Evolutionary conservation across 2,329 filamentous ascomycete genomes (phyloP).

Genomic region (Aspergillus aculeatinus): DNA sequence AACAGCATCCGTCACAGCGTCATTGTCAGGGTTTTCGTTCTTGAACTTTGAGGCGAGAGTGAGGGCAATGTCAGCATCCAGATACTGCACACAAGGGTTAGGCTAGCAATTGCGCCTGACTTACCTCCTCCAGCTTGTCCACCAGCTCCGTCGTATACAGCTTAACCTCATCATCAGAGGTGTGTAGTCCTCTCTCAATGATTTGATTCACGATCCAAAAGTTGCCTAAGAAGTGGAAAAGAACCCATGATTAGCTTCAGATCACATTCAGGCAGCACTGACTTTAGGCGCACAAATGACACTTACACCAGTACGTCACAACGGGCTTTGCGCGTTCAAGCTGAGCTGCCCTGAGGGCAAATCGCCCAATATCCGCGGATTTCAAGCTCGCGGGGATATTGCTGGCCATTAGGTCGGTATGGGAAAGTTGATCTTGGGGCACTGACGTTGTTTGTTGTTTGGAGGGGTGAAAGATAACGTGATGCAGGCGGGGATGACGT

Average conservation of each 20-base stretch:
- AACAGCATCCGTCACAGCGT: conserved; percentile 79
- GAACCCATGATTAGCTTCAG: conserved; percentile 19
- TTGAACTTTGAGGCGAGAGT: conserved; percentile 57
- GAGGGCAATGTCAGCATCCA: conserved; percentile 10
- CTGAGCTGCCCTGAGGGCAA: conserved; percentile 79
- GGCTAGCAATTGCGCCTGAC: conserved; percentile 15
- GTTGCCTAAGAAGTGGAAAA: conserved; percentile 58
- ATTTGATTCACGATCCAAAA: conserved; percentile 95
- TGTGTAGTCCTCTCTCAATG: conserved; percentile 75
- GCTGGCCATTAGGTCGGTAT: conserved; percentile 62
- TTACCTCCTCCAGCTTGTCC: conserved; percentile 82
- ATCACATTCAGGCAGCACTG: neutral
- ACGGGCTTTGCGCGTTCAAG: conserved; percentile 82
- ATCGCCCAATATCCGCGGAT: conserved; percentile 77
- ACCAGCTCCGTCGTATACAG: conserved; percentile 80
- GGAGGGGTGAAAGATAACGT: conserved; percentile 2
- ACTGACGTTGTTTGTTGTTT: neutral
- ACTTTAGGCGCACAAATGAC: neutral
- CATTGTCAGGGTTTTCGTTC: conserved; percentile 69
- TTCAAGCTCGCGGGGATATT: conserved; percentile 71
- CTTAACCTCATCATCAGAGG: conserved; percentile 72
- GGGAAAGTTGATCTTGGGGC: neutral
- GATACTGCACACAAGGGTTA: neutral
- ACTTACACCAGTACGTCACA: conserved; percentile 91
- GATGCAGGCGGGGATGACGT: conserved; percentile 26